A percentile compares a stretch with the other conserved stretches of the same genome.
phyloP scores from a whole-genome alignment of 495 filamentous ascomycete genomes.

The Xylaria longipes region DNA sequence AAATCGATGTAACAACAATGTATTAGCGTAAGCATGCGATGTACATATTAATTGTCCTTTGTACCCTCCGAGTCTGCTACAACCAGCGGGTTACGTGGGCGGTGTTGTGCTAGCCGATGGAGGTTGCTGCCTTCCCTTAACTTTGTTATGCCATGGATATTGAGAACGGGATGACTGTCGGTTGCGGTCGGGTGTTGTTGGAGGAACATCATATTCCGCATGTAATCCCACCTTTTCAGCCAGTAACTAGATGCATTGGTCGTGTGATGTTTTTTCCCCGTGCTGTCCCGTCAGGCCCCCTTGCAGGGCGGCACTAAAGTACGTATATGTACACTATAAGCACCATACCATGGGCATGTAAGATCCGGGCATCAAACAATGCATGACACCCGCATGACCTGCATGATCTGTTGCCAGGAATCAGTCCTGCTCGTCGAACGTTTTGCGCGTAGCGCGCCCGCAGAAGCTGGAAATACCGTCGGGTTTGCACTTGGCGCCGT shows the following conservation, averaged over 20 bases:
- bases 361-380: neutral
- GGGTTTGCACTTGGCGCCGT: neutral
- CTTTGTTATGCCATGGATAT: neutral
- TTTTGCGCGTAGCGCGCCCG: conserved; percentile 1
- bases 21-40: conserved; percentile 7
- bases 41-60: neutral
- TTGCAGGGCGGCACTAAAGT: neutral
- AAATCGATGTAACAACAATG: conserved; percentile 17
- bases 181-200: neutral
- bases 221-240: neutral
- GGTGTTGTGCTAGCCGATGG: neutral
- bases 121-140: too few species aligned
- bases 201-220: neutral
- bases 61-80: too few species aligned
- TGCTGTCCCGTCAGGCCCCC: neutral
- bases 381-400: conserved; percentile 1
- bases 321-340: neutral
- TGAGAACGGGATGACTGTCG: neutral
- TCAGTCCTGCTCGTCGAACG: neutral
- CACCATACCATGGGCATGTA: neutral
- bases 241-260: neutral
- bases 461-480: neutral
- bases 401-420: conserved; percentile 3
- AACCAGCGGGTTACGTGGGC: too few species aligned
- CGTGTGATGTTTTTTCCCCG: conserved; percentile 5